These are phyloP conservation scores for Lipomyces oligophaga DNA, from an alignment of 805 yeast genomes.

Conservation along the genomic window DNA sequence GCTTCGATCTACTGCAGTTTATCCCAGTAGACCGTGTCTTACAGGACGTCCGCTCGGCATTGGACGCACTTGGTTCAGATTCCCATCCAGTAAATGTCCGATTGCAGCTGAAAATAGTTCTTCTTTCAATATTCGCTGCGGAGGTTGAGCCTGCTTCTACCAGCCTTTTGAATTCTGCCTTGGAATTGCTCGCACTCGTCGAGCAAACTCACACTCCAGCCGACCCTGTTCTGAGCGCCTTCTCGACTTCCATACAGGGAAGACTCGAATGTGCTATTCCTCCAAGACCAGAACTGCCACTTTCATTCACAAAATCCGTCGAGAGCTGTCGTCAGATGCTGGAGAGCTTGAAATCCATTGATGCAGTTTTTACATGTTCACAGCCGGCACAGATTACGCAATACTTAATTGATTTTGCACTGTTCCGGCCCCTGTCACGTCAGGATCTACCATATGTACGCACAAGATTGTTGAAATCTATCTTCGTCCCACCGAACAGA, in stretches of 20 bases:
- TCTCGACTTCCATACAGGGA: slow-evolving; percentile 25
- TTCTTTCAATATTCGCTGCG: neutral
- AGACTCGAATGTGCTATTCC: slow-evolving; percentile 26
- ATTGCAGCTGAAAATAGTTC: neutral
- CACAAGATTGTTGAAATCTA: slow-evolving; percentile 2
- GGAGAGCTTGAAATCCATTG: slow-evolving; percentile 4
- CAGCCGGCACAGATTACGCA: no score
- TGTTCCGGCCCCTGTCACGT: slow-evolving; percentile 12
- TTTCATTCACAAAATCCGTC: slow-evolving; percentile 5
- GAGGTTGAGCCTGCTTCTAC: neutral
- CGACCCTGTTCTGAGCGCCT: slow-evolving; percentile 10
- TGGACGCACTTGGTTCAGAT: neutral
- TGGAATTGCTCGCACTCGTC: neutral
- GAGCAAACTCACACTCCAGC: slow-evolving; percentile 4
- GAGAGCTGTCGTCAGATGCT: neutral
- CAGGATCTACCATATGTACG: slow-evolving; percentile 23
- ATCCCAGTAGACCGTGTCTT: slow-evolving; percentile 1
- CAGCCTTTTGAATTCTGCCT: neutral
- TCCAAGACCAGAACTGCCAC: slow-evolving; percentile 15
- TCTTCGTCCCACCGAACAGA: no score
- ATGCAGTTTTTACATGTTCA: no score
- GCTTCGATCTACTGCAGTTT: slow-evolving; percentile 16
- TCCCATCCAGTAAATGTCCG: neutral
- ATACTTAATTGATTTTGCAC: slow-evolving; percentile 9
- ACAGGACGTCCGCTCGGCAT: neutral